These are phyloP conservation scores for Beauveria brongniartii DNA, from an alignment of 2,329 filamentous ascomycete species.

Conservation along the genomic window DNA sequence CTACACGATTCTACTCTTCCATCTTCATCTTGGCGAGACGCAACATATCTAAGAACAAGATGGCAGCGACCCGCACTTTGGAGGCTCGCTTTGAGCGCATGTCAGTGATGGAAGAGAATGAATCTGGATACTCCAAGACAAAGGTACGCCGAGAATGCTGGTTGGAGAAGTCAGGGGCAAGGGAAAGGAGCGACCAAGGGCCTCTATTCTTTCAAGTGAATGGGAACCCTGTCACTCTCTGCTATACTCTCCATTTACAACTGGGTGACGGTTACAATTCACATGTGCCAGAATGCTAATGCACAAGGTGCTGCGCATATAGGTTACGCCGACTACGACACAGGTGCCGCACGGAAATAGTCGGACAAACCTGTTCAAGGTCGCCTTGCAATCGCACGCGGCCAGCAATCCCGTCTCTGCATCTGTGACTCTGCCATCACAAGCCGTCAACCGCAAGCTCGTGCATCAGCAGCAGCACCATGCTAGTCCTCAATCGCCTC, in stretches of 20 bases:
- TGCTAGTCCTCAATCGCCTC: slow-evolving; percentile 40
- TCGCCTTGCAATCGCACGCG: slow-evolving; percentile 66
- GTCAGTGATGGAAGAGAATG: slow-evolving; percentile 84
- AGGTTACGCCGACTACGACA: slow-evolving; percentile 25
- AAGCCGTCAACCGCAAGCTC: slow-evolving; percentile 50
- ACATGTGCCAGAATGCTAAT: slow-evolving; percentile 2
- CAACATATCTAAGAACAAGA: background rate
- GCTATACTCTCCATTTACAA: background rate
- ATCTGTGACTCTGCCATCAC: slow-evolving; percentile 59
- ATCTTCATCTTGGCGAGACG: background rate
- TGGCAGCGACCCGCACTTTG: slow-evolving; percentile 61
- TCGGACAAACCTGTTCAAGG: slow-evolving; percentile 78
- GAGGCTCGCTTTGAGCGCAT: slow-evolving; percentile 87
- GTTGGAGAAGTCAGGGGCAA: background rate
- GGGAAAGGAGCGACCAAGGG: background rate
- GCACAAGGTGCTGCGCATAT: background rate
- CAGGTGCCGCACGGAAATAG: slow-evolving; percentile 46
- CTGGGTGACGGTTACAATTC: background rate
- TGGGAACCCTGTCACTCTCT: background rate
- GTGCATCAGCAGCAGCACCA: slow-evolving; percentile 24
- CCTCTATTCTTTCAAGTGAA: background rate
- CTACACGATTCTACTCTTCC: background rate
- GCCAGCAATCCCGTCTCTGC: slow-evolving; percentile 54
- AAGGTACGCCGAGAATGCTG: slow-evolving; percentile 55
- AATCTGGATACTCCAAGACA: slow-evolving; percentile 59